Evolutionary conservation across 1,284 basidiomycete genomes (phyloP), one percentile per base, ranked within the genome.

Genomic region (Heterobasidion occidentale): DNA sequence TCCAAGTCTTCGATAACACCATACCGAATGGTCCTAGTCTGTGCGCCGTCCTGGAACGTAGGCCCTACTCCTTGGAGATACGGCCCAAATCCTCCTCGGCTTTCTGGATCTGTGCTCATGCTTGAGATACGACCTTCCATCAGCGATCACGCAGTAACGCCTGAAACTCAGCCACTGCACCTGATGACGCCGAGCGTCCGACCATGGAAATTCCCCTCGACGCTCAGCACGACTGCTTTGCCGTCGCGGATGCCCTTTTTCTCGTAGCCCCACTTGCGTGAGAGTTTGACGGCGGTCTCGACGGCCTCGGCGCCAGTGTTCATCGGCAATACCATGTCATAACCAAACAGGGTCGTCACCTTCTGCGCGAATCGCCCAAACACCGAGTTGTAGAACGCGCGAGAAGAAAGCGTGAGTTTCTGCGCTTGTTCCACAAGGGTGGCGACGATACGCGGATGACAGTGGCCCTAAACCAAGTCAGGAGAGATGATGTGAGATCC

Each of bases 231-330:
- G 62, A 94, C 83, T 0, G 96, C 96, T 66, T 90, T 82, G 59
- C 90, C 92, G 56, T 88, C 85, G 36, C 84, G 77, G 46, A 94
- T 88, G 52, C 84, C 86, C 77, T 94, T 98, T 75, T 86, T 84
- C 76, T 80, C 77, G 72, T 96, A 95, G 57, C 84, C 94, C 94
- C 94, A 97, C 75, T 95, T 95, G 63, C 94, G 77, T 0, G 94
- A 86, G 20, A 97, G 79, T 78, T 94, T 92, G 62, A 90, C 65
- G 17, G 79, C 76, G 0, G 94, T 97, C 76, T 99, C 95, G 59
- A 99, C 96, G 8, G 96, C 96, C 69, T 99, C 96, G 2, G 94
- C 95, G 47, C 96, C 96, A 0, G 96, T 99, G 79, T 99, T 99
- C 94, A 99, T 98, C 20, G 96, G 96, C n/a, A 99, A 79, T 9